Percentiles rank a stretch among this genome's conserved stretches.
Conservation (phyloP, 495 filamentous ascomycete species). For the Lasiosphaeria ovina region DNA sequence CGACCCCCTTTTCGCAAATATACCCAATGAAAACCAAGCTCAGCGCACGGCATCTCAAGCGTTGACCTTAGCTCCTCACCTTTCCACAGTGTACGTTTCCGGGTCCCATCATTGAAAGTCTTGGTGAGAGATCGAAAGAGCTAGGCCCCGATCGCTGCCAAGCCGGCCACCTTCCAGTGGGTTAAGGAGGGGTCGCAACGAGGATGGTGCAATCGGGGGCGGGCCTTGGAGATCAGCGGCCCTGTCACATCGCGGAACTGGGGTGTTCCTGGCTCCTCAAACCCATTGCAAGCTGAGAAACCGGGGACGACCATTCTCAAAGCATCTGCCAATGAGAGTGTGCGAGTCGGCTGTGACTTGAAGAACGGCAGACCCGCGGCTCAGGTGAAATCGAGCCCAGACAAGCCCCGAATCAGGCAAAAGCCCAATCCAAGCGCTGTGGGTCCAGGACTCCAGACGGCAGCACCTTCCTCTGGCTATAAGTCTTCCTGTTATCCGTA, state of each 20-base stretch:
- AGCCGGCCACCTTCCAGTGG: background rate
- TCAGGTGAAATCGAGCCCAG: background rate
- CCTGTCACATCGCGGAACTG: conserved; percentile 3
- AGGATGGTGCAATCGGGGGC: conserved; percentile 5
- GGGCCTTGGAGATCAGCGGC: conserved; percentile 10
- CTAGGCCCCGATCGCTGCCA: too few species aligned
- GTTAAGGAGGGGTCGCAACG: conserved; percentile 6
- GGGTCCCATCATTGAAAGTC: too few species aligned
- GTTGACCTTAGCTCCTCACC: background rate
- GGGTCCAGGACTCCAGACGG: background rate
- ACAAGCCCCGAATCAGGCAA: background rate
- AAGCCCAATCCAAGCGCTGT: conserved; percentile 1
- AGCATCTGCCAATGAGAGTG: conserved; percentile 8
- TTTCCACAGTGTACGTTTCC: too few species aligned
- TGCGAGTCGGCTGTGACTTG: background rate
- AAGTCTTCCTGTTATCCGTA: too few species aligned
- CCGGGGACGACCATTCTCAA: conserved; percentile 2
- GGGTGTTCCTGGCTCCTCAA: conserved; percentile 7
- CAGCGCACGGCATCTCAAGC: background rate
- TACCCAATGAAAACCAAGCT: background rate
- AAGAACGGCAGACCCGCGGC: background rate
- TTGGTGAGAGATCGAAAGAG: too few species aligned
- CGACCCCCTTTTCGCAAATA: background rate
- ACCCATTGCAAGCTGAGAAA: conserved; percentile 4
- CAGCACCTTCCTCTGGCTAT: too few species aligned